Conservation (phyloP, 768 basidiomycete species). For the Gautieria morchelliformis region DNA sequence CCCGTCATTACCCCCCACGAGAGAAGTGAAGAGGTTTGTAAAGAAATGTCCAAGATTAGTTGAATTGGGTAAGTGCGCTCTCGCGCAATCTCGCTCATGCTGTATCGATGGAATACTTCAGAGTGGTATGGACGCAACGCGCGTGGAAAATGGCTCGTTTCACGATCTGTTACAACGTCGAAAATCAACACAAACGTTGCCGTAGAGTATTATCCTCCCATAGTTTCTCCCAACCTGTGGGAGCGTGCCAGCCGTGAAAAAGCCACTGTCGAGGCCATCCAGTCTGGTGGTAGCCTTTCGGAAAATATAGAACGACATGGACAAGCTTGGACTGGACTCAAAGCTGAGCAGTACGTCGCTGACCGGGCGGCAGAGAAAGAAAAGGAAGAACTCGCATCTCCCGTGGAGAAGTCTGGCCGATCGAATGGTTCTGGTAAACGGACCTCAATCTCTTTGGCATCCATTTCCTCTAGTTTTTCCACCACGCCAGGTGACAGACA, state of each 20-base stretch:
- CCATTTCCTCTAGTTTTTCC: background rate
- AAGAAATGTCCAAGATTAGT: constrained; percentile 26
- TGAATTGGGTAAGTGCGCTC: constrained; percentile 18
- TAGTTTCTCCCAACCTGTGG: constrained; percentile 16
- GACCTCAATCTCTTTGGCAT: background rate
- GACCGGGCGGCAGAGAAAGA: constrained; percentile 18
- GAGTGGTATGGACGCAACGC: constrained; percentile 29
- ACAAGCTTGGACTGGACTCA: constrained; percentile 21
- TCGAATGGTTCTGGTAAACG: background rate
- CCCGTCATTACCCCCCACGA: constrained; percentile 26
- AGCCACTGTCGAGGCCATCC: constrained; percentile 12
- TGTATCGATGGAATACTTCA: constrained; percentile 8
- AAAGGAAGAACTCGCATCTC: constrained; percentile 11
- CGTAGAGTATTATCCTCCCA: constrained; percentile 23
- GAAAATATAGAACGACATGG: constrained; percentile 20
- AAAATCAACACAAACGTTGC: constrained; percentile 23
- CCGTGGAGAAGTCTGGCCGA: constrained; percentile 1
- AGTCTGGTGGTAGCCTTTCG: constrained; percentile 11
- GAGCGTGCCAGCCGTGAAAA: constrained; percentile 10
- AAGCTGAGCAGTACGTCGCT: constrained; percentile 19
- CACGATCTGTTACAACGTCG: constrained; percentile 15
- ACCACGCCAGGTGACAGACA: background rate
- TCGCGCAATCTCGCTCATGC: background rate
- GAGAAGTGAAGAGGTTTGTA: constrained; percentile 30
- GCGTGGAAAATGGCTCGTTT: constrained; percentile 24